A percentile compares a stretch with the other conserved stretches of the same genome.
Conservation (phyloP, 192 early-diverging fungal genomes). For the Coemansia sp. region DNA sequence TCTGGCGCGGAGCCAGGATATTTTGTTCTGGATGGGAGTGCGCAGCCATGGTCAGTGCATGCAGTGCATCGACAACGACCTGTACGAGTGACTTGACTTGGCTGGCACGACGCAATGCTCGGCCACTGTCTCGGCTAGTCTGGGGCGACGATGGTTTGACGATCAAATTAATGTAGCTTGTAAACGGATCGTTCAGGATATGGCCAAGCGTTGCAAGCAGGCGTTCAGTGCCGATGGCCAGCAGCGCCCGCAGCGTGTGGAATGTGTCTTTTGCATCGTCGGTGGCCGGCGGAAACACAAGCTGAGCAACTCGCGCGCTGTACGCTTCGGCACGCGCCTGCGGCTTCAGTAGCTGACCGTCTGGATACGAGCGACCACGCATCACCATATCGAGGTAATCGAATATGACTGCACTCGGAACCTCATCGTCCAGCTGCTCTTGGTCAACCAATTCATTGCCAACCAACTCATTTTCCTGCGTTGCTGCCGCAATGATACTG, state of each 20-base stretch:
- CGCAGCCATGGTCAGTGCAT: slow-evolving; percentile 15
- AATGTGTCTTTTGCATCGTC: slow-evolving; percentile 5
- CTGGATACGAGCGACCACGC: slow-evolving; percentile 43
- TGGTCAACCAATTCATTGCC: background rate
- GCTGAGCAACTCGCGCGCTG: slow-evolving; percentile 33
- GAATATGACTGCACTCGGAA: slow-evolving; percentile 35
- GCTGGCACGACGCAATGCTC: slow-evolving; percentile 45
- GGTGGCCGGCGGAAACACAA: slow-evolving; percentile 30
- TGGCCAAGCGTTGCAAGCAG: slow-evolving; percentile 34
- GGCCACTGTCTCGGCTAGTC: slow-evolving; percentile 17
- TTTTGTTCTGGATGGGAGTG: background rate
- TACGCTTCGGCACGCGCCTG: slow-evolving; percentile 37
- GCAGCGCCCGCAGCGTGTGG: slow-evolving; percentile 28
- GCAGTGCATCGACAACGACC: slow-evolving; percentile 43
- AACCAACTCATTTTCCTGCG: background rate
- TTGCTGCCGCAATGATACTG: slow-evolving; percentile 23
- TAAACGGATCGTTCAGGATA: slow-evolving; percentile 40
- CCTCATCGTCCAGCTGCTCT: slow-evolving; percentile 20
- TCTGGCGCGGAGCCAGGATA: slow-evolving; percentile 23
- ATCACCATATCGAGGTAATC: slow-evolving; percentile 50
- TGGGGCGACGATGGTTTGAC: slow-evolving; percentile 20
- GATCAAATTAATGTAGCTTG: slow-evolving; percentile 43
- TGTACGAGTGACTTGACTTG: slow-evolving; percentile 50
- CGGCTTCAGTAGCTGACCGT: slow-evolving; percentile 34
- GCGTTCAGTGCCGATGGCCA: slow-evolving; percentile 25